Percentiles rank a stretch among this genome's conserved stretches.
Evolutionary conservation across 495 filamentous ascomycete genomes (phyloP).

Genomic region (Aspergillus coremiiformis): DNA sequence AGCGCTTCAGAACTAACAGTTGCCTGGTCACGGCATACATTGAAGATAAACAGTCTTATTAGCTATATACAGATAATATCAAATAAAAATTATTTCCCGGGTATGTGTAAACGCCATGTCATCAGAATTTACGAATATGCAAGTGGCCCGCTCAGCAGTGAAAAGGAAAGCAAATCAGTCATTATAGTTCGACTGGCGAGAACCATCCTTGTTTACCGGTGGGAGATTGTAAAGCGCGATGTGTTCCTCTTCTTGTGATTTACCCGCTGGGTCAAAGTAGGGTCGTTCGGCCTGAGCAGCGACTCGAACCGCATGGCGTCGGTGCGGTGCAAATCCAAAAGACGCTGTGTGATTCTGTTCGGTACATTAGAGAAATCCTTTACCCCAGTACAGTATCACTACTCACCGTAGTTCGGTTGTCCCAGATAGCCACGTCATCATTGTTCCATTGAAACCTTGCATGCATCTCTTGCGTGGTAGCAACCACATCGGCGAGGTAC

Average conservation of each 20-base stretch:
- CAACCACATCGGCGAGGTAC: conserved; percentile 57
- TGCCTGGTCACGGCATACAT: not conserved
- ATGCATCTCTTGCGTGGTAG: conserved; percentile 58
- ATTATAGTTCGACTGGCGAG: conserved; percentile 56
- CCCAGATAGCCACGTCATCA: conserved; percentile 68
- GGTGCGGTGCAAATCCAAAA: conserved; percentile 55
- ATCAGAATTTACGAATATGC: not conserved
- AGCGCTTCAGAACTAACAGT: not conserved
- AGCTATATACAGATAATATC: not conserved
- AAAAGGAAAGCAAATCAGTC: conserved; percentile 29
- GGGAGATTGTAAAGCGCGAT: conserved; percentile 43
- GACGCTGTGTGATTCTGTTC: conserved; percentile 52
- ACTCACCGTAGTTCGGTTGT: conserved; percentile 58
- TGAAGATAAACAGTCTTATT: not conserved
- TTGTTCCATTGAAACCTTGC: conserved; percentile 65
- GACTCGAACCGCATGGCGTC: conserved; percentile 57
- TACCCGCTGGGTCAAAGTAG: conserved; percentile 42
- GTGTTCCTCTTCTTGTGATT: conserved; percentile 54
- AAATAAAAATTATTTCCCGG: not conserved
- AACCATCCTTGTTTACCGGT: conserved; percentile 52
- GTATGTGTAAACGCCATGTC: conserved; percentile 2
- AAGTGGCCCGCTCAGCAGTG: not conserved
- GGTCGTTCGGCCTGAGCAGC: conserved; percentile 52
- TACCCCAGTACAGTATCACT: not conserved
- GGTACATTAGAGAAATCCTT: not conserved